These are phyloP conservation scores for Cryptococcus neoformans DNA, from an alignment of 1,284 basidiomycete species.

Conservation along the genomic window DNA sequence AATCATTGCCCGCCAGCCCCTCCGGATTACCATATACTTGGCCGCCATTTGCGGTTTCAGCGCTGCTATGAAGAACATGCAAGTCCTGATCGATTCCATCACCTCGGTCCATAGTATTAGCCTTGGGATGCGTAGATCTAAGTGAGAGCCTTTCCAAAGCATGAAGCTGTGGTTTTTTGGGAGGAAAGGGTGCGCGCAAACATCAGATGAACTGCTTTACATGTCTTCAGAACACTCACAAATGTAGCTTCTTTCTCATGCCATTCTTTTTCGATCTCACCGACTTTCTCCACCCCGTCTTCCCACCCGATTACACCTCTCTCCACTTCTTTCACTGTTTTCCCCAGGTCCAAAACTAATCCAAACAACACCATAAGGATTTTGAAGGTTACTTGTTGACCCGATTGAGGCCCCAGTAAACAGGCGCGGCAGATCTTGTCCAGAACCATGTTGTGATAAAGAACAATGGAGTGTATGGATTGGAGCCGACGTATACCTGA, in stretches of 20 bases:
- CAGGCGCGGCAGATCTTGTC: conserved; percentile 75
- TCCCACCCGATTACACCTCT: conserved; percentile 59
- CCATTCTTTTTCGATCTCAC: conserved; percentile 59
- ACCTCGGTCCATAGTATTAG: not conserved
- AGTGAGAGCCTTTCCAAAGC: conserved; percentile 39
- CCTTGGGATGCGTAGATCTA: conserved; percentile 14
- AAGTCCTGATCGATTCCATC: conserved; percentile 23
- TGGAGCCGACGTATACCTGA: conserved; percentile 29
- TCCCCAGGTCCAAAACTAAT: conserved; percentile 65
- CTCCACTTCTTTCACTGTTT: conserved; percentile 63
- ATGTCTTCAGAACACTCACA: conserved; percentile 51
- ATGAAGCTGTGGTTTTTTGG: conserved; percentile 22
- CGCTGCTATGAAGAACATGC: conserved; percentile 24
- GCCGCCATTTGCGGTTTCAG: conserved; percentile 12
- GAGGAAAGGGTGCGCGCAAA: not conserved
- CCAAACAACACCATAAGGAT: conserved; percentile 65
- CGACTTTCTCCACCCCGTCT: conserved; percentile 56
- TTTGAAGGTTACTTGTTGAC: conserved; percentile 62
- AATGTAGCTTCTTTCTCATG: conserved; percentile 57
- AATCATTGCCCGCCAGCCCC: conserved; percentile 4
- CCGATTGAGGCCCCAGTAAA: conserved; percentile 60
- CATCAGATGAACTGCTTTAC: not conserved
- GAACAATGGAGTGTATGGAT: conserved; percentile 71
- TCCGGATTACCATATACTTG: not conserved
- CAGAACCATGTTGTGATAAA: conserved; percentile 65